Conservation (phyloP, 345 rosid species). For the Noccaea bulbosa region DNA sequence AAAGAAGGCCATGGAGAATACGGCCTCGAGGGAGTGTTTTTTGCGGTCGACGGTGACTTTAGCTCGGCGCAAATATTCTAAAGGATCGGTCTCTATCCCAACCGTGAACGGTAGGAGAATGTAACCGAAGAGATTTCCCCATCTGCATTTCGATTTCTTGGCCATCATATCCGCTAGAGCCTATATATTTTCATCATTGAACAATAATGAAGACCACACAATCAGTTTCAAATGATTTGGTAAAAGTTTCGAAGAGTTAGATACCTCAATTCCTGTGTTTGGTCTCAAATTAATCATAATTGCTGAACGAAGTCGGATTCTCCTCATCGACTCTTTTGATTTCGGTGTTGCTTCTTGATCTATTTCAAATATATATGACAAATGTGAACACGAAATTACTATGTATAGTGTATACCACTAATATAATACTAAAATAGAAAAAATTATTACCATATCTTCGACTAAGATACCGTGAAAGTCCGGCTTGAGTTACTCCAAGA, state of each 20-base stretch:
- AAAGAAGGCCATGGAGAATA: conserved; percentile 49
- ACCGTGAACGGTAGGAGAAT: conserved; percentile 55
- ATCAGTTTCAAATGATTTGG: not conserved
- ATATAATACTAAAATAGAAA: not conserved
- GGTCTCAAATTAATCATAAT: conserved; percentile 65
- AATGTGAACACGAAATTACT: conserved; percentile 20
- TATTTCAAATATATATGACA: conserved; percentile 18
- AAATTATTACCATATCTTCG: conserved; percentile 56
- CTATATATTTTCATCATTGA: conserved; percentile 33
- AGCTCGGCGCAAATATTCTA: conserved; percentile 56
- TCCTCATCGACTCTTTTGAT: conserved; percentile 39
- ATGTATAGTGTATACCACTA: not conserved
- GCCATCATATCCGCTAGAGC: conserved; percentile 65
- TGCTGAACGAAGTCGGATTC: conserved; percentile 54
- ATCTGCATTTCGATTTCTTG: conserved; percentile 49
- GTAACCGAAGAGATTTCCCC: conserved; percentile 67
- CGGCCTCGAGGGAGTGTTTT: conserved; percentile 62
- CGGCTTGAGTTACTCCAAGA: conserved; percentile 73
- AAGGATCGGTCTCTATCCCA: conserved; percentile 51
- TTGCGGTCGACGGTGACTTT: conserved; percentile 57
- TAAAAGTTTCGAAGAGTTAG: not conserved
- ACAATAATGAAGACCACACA: conserved; percentile 2
- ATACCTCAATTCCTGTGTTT: conserved; percentile 59
- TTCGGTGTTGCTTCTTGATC: conserved; percentile 41
- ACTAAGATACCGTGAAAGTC: conserved; percentile 61